Conservation (phyloP, 257 asterid species). For the Ocimum tenuiflorum region DNA sequence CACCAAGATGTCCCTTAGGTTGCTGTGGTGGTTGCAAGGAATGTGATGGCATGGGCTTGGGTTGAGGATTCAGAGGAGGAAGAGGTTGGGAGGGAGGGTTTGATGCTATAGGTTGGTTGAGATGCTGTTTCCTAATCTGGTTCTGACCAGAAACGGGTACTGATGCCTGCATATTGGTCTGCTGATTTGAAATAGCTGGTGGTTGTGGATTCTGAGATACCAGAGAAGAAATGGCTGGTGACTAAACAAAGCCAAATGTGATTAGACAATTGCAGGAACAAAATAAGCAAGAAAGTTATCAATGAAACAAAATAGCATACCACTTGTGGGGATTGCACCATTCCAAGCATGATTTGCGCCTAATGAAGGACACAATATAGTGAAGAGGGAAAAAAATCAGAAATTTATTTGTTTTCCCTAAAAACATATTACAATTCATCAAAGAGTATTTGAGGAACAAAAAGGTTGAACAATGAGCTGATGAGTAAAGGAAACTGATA, state of each 20-base stretch:
- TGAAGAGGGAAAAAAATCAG: slow-evolving; percentile 17
- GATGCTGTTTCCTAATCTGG: slow-evolving; percentile 58
- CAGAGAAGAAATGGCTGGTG: slow-evolving; percentile 42
- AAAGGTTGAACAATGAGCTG: background rate
- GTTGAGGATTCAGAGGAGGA: slow-evolving; percentile 45
- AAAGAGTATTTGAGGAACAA: background rate
- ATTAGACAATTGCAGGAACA: slow-evolving; percentile 10
- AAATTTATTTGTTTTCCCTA: background rate
- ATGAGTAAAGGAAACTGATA: background rate
- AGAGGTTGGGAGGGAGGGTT: slow-evolving; percentile 37
- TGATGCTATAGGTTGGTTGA: slow-evolving; percentile 36
- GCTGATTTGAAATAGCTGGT: slow-evolving; percentile 39
- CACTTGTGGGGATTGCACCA: slow-evolving; percentile 77
- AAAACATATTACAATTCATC: background rate
- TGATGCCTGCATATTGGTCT: slow-evolving; percentile 38
- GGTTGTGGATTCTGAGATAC: slow-evolving; percentile 52
- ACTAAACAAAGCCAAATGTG: slow-evolving; percentile 26
- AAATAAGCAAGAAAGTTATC: slow-evolving; percentile 11
- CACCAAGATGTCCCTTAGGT: slow-evolving; percentile 44
- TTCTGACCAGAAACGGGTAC: slow-evolving; percentile 51
- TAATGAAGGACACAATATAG: slow-evolving; percentile 20
- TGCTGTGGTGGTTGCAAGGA: slow-evolving; percentile 43
- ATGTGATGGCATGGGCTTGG: slow-evolving; percentile 49
- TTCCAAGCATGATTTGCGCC: slow-evolving; percentile 98
- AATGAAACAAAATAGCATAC: slow-evolving; percentile 38